Conservation (phyloP, 2,329 filamentous ascomycete genomes). For the Mariannaea sp. region DNA sequence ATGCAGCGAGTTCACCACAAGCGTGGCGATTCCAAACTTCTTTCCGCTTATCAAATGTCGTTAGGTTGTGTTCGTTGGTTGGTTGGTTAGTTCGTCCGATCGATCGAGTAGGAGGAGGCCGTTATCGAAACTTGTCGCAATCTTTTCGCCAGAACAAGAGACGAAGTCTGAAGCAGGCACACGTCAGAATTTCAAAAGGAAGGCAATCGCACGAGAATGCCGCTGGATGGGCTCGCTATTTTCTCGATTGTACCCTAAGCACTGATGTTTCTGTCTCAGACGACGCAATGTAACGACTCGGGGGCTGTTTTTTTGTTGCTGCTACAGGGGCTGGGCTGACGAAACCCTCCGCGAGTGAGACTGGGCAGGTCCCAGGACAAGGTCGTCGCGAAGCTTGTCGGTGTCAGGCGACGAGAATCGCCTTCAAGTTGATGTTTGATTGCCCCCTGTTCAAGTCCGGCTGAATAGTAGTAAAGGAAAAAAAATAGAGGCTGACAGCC, state of each 20-base stretch:
- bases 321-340: neutral
- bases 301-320: too few relatives aligned
- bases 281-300: slow-evolving; percentile 6
- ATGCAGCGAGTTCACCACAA: slow-evolving; percentile 23
- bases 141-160: neutral
- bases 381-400: neutral
- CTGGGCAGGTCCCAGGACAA: neutral
- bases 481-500: neutral
- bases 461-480: neutral
- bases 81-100: too few relatives aligned
- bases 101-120: neutral
- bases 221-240: too few relatives aligned
- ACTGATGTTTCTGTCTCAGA: neutral
- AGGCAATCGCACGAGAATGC: neutral
- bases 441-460: too few relatives aligned
- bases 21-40: slow-evolving; percentile 27
- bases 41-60: slow-evolving; percentile 24
- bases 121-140: neutral
- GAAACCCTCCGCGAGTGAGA: neutral
- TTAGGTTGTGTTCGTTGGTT: too few relatives aligned
- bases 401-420: too few relatives aligned
- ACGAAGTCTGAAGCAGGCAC: too few relatives aligned
- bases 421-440: too few relatives aligned
- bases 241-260: neutral
- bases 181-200: too few relatives aligned